Percentiles rank a stretch among this genome's conserved stretches.
These are phyloP conservation scores for Solanum gracilifrons DNA, from an alignment of 257 asterid genomes.

Conservation along the genomic window DNA sequence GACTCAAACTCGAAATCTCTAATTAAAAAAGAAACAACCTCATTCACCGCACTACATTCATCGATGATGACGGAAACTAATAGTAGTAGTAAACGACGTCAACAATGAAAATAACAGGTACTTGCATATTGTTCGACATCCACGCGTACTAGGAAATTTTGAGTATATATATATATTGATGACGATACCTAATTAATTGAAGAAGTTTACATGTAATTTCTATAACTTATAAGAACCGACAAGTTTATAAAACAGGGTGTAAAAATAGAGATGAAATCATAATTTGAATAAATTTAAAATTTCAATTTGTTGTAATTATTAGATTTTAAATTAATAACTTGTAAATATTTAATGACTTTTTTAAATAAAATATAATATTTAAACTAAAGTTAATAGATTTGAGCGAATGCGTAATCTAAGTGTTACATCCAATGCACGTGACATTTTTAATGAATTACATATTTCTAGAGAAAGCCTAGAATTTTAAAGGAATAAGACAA, in stretches of 20 bases:
- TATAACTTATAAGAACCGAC: no score
- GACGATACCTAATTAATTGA: background rate
- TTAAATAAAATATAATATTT: background rate
- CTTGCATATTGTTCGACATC: background rate
- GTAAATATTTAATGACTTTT: background rate
- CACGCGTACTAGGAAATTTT: background rate
- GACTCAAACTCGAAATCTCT: accelerated
- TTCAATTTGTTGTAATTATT: background rate
- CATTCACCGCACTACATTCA: no score
- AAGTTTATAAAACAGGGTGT: background rate
- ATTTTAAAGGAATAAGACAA: background rate
- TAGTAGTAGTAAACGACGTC: background rate
- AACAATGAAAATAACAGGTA: background rate
- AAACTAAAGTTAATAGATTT: background rate
- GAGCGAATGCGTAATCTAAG: background rate
- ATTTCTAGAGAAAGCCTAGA: background rate
- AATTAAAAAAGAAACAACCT: accelerated
- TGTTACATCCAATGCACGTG: background rate
- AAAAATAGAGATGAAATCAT: background rate
- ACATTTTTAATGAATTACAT: background rate
- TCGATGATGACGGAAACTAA: background rate
- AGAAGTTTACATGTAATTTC: background rate
- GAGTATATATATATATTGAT: no score
- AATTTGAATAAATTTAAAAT: no score
- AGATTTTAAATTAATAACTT: background rate